Evolutionary conservation across 441 rosid species (phyloP), one percentile per base, ranked within the genome.

Genomic region (Syzygium malaccense): DNA sequence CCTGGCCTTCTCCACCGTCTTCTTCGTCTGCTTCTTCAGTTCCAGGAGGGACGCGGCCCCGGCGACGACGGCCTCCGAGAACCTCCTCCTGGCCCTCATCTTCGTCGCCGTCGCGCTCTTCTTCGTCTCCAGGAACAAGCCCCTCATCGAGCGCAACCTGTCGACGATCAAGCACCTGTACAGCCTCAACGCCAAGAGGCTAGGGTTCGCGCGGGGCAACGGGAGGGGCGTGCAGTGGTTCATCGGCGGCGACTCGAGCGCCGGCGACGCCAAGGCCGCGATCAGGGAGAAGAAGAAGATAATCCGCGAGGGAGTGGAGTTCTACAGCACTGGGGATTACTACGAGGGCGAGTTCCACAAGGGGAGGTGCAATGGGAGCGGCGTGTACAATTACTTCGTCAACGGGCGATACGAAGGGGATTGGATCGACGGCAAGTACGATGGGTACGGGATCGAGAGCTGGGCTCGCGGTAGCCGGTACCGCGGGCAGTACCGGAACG

Each of bases 401-500:
- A 97, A 93, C 80, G 99, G 99, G 28, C 92, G 98, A 80, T 96
- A 98, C 56, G 99, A 98, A 88, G 99, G 99, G 6, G 98, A 97
- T 85, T 98, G 99, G 99, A 86, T 98, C 15, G 98, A 96, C 86
- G 99, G 99, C 68, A 95, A 94, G 88, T 95, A 98, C 86, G 98
- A 98, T 89, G 99, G 99, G 25, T 91, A 91, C 75, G 99, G 99
- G 23, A 95, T 95, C 28, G 99, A 97, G 93, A 95, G 95, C 84
- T 97, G 99, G 99, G 95, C 96, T 25, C 93, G 96, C 91, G 99
- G 99, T 89, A 96, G 99, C 86, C 94, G 94, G 87, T 97, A 96
- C 58, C 94, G 95, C 89, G 99, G 99, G 55, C 97, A 96, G 86
- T 95, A 96, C 87, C 92, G 95, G 68, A 94, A 94, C 89, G 99